A percentile compares a stretch with the other conserved stretches of the same genome.
phyloP scores from a whole-genome alignment of 495 filamentous ascomycete genomes.

The Stereocaulon alpinum region DNA sequence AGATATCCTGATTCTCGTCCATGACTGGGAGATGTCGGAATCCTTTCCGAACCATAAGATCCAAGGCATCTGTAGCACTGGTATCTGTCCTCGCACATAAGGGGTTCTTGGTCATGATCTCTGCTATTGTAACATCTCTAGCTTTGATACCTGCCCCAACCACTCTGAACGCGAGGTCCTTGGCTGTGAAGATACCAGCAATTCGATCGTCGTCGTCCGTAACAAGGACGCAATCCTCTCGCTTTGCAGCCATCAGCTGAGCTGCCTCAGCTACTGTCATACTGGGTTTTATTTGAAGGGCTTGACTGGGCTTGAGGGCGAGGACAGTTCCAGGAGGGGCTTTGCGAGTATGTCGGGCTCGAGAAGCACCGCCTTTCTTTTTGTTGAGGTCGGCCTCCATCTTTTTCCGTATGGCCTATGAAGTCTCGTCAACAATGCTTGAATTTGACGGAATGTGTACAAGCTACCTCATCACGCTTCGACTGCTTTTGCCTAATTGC shows the following conservation, averaged over 20 bases:
- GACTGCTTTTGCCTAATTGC: conserved; percentile 87
- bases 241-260: conserved; percentile 97
- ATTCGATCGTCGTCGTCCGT: conserved; percentile 98
- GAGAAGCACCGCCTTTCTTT: conserved; percentile 70
- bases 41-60: conserved; percentile 96
- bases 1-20: conserved; percentile 99
- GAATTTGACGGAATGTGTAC: conserved; percentile 22
- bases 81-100: conserved; percentile 95
- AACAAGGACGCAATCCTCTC: conserved; percentile 97
- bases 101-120: conserved; percentile 99
- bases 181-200: conserved; percentile 96
- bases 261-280: conserved; percentile 94
- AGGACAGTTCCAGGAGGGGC: conserved; percentile 93
- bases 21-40: conserved; percentile 97
- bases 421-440: conserved; percentile 14
- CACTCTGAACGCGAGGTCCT: conserved; percentile 95
- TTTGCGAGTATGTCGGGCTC: conserved; percentile 77
- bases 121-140: conserved; percentile 78
- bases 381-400: conserved; percentile 97
- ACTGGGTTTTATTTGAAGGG: conserved; percentile 92
- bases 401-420: conserved; percentile 87
- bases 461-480: conserved; percentile 88
- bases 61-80: conserved; percentile 91
- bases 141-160: conserved; percentile 90
- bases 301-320: conserved; percentile 85